phyloP scores from a whole-genome alignment of 371 early-diverging fungal species.

The Apophysomyces elegans region DNA sequence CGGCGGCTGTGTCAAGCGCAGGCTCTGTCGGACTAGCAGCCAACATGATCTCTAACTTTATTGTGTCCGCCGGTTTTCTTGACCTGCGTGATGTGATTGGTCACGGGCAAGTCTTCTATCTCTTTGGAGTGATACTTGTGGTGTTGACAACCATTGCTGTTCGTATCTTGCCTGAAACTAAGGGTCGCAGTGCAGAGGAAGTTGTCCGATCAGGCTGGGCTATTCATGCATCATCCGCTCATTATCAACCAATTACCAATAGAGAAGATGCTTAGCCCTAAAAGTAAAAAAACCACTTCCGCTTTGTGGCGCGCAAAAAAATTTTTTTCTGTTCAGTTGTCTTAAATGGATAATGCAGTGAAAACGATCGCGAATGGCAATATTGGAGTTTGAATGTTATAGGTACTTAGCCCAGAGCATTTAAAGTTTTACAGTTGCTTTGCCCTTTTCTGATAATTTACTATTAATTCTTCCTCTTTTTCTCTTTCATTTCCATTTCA shows the following conservation, averaged over 20 bases:
- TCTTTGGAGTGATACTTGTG: slow-evolving; percentile 65
- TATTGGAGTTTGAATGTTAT: too few relatives aligned
- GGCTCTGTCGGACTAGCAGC: slow-evolving; percentile 69
- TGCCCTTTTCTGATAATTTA: background rate
- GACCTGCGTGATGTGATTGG: slow-evolving; percentile 63
- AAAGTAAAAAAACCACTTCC: background rate
- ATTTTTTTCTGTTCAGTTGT: too few relatives aligned
- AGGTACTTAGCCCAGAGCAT: too few relatives aligned
- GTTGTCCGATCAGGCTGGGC: slow-evolving; percentile 50
- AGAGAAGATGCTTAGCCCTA: background rate
- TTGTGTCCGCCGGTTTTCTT: slow-evolving; percentile 70
- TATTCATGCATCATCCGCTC: slow-evolving; percentile 19
- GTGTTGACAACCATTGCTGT: slow-evolving; percentile 53
- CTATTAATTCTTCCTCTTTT: background rate
- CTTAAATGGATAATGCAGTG: too few relatives aligned
- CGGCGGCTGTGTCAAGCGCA: slow-evolving; percentile 70
- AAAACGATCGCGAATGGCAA: too few relatives aligned
- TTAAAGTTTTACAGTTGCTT: background rate
- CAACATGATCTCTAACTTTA: slow-evolving; percentile 79
- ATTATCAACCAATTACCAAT: background rate
- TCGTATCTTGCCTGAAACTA: slow-evolving; percentile 82
- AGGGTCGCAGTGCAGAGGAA: slow-evolving; percentile 61
- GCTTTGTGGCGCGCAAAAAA: background rate
- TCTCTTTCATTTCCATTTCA: background rate
- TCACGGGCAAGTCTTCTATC: slow-evolving; percentile 69